phyloP scores from a whole-genome alignment of 441 rosid species.

The Melastoma candidum region DNA sequence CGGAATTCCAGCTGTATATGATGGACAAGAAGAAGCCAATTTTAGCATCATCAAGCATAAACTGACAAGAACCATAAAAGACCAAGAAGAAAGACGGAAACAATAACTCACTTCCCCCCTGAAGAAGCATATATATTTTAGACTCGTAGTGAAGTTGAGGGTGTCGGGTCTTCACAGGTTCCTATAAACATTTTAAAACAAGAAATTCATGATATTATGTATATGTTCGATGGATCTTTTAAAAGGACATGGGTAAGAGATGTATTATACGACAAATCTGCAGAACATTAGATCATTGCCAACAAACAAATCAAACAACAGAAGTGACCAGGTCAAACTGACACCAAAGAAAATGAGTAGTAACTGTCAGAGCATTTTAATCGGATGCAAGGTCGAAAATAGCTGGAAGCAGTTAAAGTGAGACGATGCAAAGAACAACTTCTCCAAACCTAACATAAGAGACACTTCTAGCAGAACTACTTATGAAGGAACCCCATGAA shows the following conservation, averaged over 20 bases:
- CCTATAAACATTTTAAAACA: not conserved
- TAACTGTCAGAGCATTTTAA: too few species aligned
- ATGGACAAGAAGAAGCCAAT: not conserved
- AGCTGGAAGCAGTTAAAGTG: too few species aligned
- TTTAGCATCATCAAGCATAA: not conserved
- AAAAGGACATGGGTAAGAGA: too few species aligned
- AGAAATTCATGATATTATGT: not conserved
- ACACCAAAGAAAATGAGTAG: too few species aligned
- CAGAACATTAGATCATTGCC: too few species aligned
- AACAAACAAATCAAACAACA: too few species aligned
- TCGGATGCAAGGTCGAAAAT: too few species aligned
- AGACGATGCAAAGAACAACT: too few species aligned
- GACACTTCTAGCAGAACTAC: not conserved
- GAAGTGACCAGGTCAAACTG: too few species aligned
- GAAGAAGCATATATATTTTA: slow-evolving; percentile 5
- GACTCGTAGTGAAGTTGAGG: slow-evolving; percentile 6
- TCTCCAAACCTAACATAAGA: too few species aligned
- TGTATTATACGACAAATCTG: too few species aligned
- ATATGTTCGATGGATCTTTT: too few species aligned
- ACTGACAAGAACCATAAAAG: not conserved
- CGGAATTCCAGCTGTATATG: slow-evolving; percentile 6
- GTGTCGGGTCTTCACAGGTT: slow-evolving; percentile 9
- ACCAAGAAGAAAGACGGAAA: not conserved
- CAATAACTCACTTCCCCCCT: slow-evolving; percentile 7
- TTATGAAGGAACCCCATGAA: not conserved